phyloP scores from a whole-genome alignment of 495 filamentous ascomycete genomes.

The Amorphotheca resinae region DNA sequence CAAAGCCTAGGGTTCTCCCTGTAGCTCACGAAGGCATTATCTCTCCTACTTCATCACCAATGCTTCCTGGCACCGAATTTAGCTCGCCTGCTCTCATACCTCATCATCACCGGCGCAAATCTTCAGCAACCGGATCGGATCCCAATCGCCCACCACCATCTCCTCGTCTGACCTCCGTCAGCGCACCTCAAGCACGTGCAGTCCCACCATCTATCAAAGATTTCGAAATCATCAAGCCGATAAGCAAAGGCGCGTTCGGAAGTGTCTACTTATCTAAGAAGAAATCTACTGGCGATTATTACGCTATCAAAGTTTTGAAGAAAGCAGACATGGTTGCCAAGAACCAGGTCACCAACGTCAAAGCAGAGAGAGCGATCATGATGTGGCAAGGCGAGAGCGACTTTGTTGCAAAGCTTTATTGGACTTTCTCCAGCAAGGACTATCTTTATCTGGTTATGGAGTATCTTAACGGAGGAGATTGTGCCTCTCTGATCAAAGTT shows the following conservation, averaged over 20 bases:
- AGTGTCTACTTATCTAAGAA: slow-evolving; percentile 97
- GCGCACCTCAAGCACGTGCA: slow-evolving; percentile 65
- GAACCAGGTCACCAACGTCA: slow-evolving; percentile 98
- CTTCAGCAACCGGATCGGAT: slow-evolving; percentile 73
- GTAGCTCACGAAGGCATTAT: slow-evolving; percentile 60
- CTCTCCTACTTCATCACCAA: slow-evolving; percentile 81
- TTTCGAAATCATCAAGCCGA: slow-evolving; percentile 98
- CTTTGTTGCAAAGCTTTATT: slow-evolving; percentile 97
- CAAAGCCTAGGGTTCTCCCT: slow-evolving; percentile 66
- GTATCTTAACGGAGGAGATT: slow-evolving; percentile 95
- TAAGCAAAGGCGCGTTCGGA: slow-evolving; percentile 97
- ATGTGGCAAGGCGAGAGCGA: slow-evolving; percentile 99
- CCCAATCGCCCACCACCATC: slow-evolving; percentile 59
- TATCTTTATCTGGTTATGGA: slow-evolving; percentile 99
- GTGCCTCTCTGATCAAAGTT: slow-evolving; percentile 89
- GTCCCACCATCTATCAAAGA: slow-evolving; percentile 94
- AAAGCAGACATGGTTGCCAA: slow-evolving; percentile 99
- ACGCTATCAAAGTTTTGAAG: slow-evolving; percentile 94
- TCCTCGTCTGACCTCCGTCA: slow-evolving; percentile 57
- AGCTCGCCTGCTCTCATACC: slow-evolving; percentile 49
- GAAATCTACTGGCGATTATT: slow-evolving; percentile 96
- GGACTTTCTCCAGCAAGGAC: slow-evolving; percentile 99
- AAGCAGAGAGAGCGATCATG: slow-evolving; percentile 99
- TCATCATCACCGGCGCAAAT: slow-evolving; percentile 81
- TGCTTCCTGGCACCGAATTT: slow-evolving; percentile 69